These are phyloP conservation scores for Nitzschia inconspicua DNA, from an alignment of 108 stramenopile species.

Conservation along the genomic window DNA sequence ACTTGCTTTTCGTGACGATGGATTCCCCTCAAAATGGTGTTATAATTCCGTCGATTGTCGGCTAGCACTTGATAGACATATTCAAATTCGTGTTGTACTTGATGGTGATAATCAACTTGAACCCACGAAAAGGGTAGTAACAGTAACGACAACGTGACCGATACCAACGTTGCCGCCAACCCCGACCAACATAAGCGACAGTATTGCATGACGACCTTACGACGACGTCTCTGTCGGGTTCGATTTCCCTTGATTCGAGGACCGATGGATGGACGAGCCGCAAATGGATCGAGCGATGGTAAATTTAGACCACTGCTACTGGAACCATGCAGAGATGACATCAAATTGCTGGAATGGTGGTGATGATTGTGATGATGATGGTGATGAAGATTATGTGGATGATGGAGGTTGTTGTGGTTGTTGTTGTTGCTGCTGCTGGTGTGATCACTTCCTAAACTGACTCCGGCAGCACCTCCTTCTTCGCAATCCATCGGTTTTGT, in stretches of 20 bases:
- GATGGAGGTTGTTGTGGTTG: too few relatives aligned
- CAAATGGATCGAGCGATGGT: too few relatives aligned
- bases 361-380: too few relatives aligned
- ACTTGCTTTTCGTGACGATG: neutral
- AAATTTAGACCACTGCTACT: too few relatives aligned
- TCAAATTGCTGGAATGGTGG: too few relatives aligned
- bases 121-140: slow-evolving; percentile 31
- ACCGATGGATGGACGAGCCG: too few relatives aligned
- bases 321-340: too few relatives aligned
- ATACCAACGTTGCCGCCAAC: slow-evolving; percentile 14
- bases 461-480: too few relatives aligned
- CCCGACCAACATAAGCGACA: slow-evolving; percentile 1
- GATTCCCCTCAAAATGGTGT: slow-evolving; percentile 17
- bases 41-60: slow-evolving; percentile 22
- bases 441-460: too few relatives aligned
- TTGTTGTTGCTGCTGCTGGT: too few relatives aligned
- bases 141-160: slow-evolving; percentile 9
- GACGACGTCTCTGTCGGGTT: slow-evolving; percentile 3
- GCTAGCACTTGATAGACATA: slow-evolving; percentile 18
- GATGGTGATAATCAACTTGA: slow-evolving; percentile 38
- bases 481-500: too few relatives aligned
- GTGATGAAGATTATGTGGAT: too few relatives aligned
- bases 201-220: neutral
- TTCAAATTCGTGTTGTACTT: slow-evolving; percentile 14
- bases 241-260: slow-evolving; percentile 12